These are phyloP conservation scores for Syzygium aqueum DNA, from an alignment of 345 rosid species.

Conservation along the genomic window DNA sequence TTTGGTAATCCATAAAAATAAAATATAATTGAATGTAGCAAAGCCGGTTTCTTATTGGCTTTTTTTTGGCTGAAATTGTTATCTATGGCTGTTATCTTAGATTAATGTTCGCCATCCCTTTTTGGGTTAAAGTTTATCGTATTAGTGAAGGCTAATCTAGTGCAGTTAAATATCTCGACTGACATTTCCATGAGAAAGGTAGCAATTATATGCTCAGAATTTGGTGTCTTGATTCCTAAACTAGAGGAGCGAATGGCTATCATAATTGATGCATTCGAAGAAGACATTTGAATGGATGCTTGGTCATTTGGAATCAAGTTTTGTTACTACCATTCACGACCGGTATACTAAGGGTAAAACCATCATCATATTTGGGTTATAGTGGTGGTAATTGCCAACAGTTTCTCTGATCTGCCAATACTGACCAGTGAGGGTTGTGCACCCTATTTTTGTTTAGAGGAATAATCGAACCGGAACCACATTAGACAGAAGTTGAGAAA, in stretches of 20 bases:
- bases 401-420: neutral
- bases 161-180: neutral
- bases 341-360: neutral
- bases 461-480: neutral
- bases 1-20: neutral
- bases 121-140: neutral
- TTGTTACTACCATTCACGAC: neutral
- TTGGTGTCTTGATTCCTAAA: neutral
- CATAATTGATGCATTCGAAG: neutral
- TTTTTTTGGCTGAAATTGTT: neutral
- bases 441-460: neutral
- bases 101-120: neutral
- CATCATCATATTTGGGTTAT: neutral
- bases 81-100: neutral
- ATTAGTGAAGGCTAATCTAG: neutral
- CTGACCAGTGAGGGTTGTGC: neutral
- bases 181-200: neutral
- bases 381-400: neutral
- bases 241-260: neutral
- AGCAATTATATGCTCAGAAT: neutral
- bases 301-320: neutral
- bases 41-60: neutral
- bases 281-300: neutral
- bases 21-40: neutral
- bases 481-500: neutral